phyloP scores from a whole-genome alignment of 225 moss, liverwort and hornwort species.

The Pseudoscleropodium purum region DNA sequence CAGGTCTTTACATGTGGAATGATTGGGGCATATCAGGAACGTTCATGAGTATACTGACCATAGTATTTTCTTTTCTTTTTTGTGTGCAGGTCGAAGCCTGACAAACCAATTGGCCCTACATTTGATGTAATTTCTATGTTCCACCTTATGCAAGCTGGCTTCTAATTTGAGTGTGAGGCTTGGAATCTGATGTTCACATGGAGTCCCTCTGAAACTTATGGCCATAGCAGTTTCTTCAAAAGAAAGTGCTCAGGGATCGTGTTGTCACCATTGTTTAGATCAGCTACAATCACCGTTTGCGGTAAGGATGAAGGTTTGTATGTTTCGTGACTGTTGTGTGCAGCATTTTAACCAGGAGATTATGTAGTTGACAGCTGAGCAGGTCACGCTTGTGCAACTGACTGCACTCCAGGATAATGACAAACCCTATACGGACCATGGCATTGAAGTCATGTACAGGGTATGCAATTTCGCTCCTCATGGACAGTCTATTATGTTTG shows the following conservation, averaged over 20 bases:
- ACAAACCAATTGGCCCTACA: conserved; percentile 46
- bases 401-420: conserved; percentile 84
- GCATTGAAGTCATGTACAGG: conserved; percentile 96
- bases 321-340: conserved; percentile 6
- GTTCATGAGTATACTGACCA: neutral
- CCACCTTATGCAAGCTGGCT: neutral
- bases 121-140: conserved; percentile 31
- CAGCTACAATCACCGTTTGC: neutral
- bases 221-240: neutral
- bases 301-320: neutral
- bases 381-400: conserved; percentile 68
- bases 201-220: neutral
- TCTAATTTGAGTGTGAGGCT: neutral
- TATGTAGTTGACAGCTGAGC: conserved; percentile 95
- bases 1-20: neutral
- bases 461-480: conserved; percentile 17
- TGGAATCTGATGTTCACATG: neutral
- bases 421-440: conserved; percentile 84
- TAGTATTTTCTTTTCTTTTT: neutral
- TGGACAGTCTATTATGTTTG: neutral
- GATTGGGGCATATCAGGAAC: neutral
- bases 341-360: conserved; percentile 25
- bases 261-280: neutral
- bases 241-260: neutral
- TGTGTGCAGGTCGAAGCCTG: conserved; percentile 39